A percentile compares a stretch with the other conserved stretches of the same genome.
Conservation (phyloP, 345 rosid genomes). For the Gynandropsis gynandra region DNA sequence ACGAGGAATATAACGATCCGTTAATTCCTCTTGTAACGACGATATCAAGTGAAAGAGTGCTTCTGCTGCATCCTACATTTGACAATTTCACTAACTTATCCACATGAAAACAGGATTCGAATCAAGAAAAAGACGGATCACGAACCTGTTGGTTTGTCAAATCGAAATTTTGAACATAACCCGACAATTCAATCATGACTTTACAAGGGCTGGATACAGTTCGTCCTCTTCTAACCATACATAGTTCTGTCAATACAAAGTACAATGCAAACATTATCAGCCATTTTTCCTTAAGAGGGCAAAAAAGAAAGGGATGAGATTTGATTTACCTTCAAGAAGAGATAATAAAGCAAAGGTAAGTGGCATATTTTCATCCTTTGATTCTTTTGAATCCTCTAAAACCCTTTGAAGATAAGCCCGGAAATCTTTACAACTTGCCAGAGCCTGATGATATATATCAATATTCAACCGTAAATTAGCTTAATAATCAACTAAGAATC, state of each 20-base stretch:
- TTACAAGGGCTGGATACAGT: conserved; percentile 48
- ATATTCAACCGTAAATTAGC: not conserved
- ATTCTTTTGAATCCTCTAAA: conserved; percentile 38
- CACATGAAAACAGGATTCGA: not conserved
- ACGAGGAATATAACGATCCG: conserved; percentile 41
- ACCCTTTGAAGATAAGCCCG: conserved; percentile 50
- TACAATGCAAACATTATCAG: not conserved
- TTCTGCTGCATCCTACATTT: conserved; percentile 77
- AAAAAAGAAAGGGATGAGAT: not conserved
- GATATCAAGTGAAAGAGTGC: conserved; percentile 77
- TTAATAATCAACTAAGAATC: too few species aligned
- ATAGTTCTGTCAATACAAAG: conserved; percentile 34
- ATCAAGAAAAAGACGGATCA: not conserved
- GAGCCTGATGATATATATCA: conserved; percentile 41
- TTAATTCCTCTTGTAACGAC: conserved; percentile 68
- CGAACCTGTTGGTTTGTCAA: conserved; percentile 76
- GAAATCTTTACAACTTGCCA: conserved; percentile 68
- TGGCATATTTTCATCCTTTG: conserved; percentile 38
- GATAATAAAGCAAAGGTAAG: conserved; percentile 55
- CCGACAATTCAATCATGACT: conserved; percentile 67
- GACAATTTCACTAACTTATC: conserved; percentile 14
- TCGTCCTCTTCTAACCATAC: conserved; percentile 28
- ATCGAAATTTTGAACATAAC: conserved; percentile 52
- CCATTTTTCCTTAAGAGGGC: not conserved
- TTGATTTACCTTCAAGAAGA: conserved; percentile 46